These are phyloP conservation scores for Leishmania gerbilli DNA, from an alignment of 208 protist genomes.

Conservation along the genomic window DNA sequence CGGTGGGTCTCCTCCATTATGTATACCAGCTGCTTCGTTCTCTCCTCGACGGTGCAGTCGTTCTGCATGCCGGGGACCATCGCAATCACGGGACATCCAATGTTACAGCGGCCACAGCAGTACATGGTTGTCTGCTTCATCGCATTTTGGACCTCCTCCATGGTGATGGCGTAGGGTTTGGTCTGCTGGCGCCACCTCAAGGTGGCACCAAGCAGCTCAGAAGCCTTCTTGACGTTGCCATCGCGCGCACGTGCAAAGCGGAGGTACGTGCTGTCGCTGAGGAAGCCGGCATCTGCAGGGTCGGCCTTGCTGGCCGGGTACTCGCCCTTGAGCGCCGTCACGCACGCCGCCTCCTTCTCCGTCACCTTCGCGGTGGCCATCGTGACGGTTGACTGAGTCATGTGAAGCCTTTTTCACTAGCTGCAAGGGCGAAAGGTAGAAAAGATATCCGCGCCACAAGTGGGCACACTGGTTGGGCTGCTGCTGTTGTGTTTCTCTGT, in stretches of 20 bases:
- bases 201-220: constrained; percentile 40
- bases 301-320: constrained; percentile 35
- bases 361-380: constrained; percentile 25
- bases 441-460: neutral
- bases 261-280: constrained; percentile 57
- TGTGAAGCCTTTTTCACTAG: neutral
- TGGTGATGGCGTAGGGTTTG: constrained; percentile 54
- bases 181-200: constrained; percentile 59
- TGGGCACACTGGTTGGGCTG: neutral
- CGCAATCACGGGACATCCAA: constrained; percentile 48
- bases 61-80: constrained; percentile 66
- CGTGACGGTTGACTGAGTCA: neutral
- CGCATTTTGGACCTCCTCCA: constrained; percentile 30
- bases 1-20: constrained; percentile 61
- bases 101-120: constrained; percentile 42
- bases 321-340: constrained; percentile 35
- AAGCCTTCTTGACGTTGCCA: constrained; percentile 42
- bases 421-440: too few relatives aligned
- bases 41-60: constrained; percentile 45
- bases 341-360: constrained; percentile 47
- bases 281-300: constrained; percentile 48
- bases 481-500: neutral
- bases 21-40: constrained; percentile 62
- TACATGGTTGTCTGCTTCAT: constrained; percentile 52
- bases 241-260: constrained; percentile 64